phyloP scores from a whole-genome alignment of 2,329 filamentous ascomycete species.

The Fusarium nygamai region DNA sequence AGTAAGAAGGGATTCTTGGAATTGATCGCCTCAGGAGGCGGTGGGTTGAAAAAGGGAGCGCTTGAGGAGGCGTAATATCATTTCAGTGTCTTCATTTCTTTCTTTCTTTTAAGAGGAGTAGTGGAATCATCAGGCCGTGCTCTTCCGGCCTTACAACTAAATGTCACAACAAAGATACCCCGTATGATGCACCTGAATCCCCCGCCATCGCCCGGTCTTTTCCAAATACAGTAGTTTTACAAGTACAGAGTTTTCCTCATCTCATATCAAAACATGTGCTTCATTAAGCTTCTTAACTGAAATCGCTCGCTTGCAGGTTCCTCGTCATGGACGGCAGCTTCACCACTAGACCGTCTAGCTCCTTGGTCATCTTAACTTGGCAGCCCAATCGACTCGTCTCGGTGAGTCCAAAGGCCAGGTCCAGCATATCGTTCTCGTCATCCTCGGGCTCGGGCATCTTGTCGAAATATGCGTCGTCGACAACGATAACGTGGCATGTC shows the following conservation, averaged over 20 bases:
- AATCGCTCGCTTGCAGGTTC: constrained; percentile 96
- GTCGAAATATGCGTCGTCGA: constrained; percentile 77
- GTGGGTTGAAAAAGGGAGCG: constrained; percentile 66
- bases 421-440: constrained; percentile 90
- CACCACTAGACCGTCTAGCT: constrained; percentile 86
- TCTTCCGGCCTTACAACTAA: constrained; percentile 40
- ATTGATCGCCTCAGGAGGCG: constrained; percentile 76
- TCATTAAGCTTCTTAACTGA: constrained; percentile 56
- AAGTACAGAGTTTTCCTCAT: constrained; percentile 37
- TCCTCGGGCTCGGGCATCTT: constrained; percentile 81
- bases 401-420: constrained; percentile 88
- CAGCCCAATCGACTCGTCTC: constrained; percentile 87
- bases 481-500: constrained; percentile 90
- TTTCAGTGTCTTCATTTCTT: constrained; percentile 27
- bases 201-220: constrained; percentile 34
- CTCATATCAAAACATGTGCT: constrained; percentile 31
- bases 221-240: constrained; percentile 41
- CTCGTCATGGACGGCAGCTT: constrained; percentile 92
- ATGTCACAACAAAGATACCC: constrained; percentile 46
- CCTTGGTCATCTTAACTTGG: constrained; percentile 91
- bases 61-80: constrained; percentile 64
- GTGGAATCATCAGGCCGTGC: constrained; percentile 42
- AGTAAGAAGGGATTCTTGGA: constrained; percentile 97
- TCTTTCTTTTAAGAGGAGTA: constrained; percentile 42
- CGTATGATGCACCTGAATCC: constrained; percentile 42